Conservation (phyloP, 305 asterid genomes). For the Euphrasia arctica region DNA sequence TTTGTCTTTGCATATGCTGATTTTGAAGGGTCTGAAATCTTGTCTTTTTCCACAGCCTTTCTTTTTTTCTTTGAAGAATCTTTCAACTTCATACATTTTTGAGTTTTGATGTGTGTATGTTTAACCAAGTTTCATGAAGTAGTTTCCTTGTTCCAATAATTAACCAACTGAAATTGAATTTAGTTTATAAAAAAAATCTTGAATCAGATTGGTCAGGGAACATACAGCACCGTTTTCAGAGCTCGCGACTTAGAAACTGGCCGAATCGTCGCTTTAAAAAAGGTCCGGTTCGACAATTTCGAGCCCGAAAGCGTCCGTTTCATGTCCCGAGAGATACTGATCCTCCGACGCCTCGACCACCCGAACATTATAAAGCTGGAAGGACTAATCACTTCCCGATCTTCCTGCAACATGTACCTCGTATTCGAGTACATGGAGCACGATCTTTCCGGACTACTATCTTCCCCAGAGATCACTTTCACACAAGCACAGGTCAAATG, state of each 20-base stretch:
- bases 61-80: neutral
- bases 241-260: constrained; percentile 91
- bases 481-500: constrained; percentile 92
- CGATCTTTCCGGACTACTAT: constrained; percentile 79
- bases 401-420: constrained; percentile 90
- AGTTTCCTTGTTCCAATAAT: neutral
- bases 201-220: constrained; percentile 93
- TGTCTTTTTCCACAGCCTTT: neutral
- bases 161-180: too few relatives aligned
- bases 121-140: neutral
- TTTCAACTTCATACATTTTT: neutral
- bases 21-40: neutral
- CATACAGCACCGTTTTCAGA: constrained; percentile 90
- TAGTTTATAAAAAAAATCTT: neutral
- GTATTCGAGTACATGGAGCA: constrained; percentile 98
- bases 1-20: neutral
- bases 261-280: constrained; percentile 78
- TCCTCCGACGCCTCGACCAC: constrained; percentile 88
- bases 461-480: constrained; percentile 71
- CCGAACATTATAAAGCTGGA: constrained; percentile 82
- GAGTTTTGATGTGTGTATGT: neutral
- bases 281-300: constrained; percentile 89
- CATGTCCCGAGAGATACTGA: constrained; percentile 92
- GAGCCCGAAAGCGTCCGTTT: constrained; percentile 97
- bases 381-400: constrained; percentile 74